A percentile compares a stretch with the other conserved stretches of the same genome.
phyloP scores from a whole-genome alignment of 208 protist genomes.

The Acanthamoeba lugdunensis region DNA sequence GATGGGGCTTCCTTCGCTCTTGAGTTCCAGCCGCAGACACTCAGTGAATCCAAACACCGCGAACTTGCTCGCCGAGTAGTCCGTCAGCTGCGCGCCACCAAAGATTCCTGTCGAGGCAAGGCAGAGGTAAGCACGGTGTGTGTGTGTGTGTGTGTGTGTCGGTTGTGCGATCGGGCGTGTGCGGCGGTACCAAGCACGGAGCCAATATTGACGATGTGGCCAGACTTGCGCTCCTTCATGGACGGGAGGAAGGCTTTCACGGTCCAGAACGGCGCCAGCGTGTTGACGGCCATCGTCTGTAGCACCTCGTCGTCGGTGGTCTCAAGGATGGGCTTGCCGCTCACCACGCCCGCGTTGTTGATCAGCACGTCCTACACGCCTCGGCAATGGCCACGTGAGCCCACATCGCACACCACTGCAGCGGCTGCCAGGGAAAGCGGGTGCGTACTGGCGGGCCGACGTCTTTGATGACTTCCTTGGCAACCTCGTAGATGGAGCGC shows the following conservation, averaged over 20 bases:
- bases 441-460: neutral
- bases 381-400: neutral
- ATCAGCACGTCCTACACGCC: slow-evolving; percentile 21
- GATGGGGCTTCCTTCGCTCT: neutral
- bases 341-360: slow-evolving; percentile 61
- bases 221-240: slow-evolving; percentile 44
- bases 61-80: slow-evolving; percentile 73
- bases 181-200: slow-evolving; percentile 12
- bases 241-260: slow-evolving; percentile 32
- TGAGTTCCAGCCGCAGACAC: slow-evolving; percentile 69
- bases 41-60: slow-evolving; percentile 52
- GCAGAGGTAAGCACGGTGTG: neutral
- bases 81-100: slow-evolving; percentile 48
- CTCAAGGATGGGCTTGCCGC: neutral
- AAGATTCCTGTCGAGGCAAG: neutral
- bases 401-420: neutral
- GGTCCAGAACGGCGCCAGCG: slow-evolving; percentile 43
- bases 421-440: neutral
- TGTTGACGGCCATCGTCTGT: slow-evolving; percentile 24
- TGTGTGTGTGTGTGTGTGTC: neutral
- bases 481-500: neutral
- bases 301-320: slow-evolving; percentile 4
- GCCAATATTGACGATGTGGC: slow-evolving; percentile 30
- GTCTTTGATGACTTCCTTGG: neutral
- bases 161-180: neutral